phyloP scores from a whole-genome alignment of 2,329 filamentous ascomycete genomes.

The Cordyceps tenuipes region DNA sequence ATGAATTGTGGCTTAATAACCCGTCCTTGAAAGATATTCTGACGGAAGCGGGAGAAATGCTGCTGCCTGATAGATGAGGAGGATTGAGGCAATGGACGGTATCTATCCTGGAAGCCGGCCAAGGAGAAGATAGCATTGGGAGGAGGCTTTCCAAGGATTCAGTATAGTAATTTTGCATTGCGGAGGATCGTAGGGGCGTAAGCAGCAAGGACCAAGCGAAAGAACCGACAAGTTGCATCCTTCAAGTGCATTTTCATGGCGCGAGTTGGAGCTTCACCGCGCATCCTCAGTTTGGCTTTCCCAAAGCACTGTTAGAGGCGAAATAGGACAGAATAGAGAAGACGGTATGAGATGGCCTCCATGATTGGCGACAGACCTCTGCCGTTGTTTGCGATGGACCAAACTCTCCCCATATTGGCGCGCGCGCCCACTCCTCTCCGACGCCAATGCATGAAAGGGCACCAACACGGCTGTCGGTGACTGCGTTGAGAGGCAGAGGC shows the following conservation, averaged over 20 bases:
- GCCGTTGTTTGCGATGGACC: background rate
- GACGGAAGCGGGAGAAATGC: background rate
- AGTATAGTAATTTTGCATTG: background rate
- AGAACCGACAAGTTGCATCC: background rate
- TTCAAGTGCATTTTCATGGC: background rate
- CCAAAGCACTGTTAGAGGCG: background rate
- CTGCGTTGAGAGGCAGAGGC: background rate
- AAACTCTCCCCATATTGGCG: background rate
- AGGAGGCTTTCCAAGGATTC: background rate
- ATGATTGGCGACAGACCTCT: background rate
- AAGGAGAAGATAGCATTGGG: background rate
- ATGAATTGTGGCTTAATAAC: background rate
- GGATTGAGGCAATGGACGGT: background rate
- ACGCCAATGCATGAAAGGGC: background rate
- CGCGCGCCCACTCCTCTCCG: background rate
- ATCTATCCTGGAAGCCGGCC: background rate
- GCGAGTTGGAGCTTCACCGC: background rate
- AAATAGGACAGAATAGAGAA: background rate
- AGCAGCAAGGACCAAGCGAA: background rate
- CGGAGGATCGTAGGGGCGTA: background rate
- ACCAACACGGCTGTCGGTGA: background rate
- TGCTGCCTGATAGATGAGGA: background rate
- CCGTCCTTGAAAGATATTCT: too few species aligned
- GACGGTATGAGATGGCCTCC: background rate
- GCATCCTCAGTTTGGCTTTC: background rate